Evolutionary conservation across 371 early-diverging fungal species (phyloP).

Genomic region (Dinochytrium kinnereticum): DNA sequence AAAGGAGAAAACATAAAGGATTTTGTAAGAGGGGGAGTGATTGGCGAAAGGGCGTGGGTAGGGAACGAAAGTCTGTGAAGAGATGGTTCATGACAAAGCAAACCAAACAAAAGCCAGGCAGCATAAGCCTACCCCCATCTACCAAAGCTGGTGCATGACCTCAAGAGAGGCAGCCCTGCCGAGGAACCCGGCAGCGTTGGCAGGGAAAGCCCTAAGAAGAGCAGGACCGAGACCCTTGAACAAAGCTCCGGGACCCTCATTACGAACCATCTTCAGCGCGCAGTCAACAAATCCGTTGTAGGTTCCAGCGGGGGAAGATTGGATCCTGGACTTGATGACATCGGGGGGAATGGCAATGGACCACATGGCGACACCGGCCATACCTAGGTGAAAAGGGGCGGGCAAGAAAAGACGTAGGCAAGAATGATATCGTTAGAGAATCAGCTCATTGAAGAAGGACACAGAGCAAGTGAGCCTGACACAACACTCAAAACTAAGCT

Average conservation of each 20-base stretch:
- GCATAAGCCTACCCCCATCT: too few species aligned
- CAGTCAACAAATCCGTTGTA: conserved; percentile 85
- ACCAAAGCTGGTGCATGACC: conserved; percentile 72
- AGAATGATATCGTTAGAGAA: too few species aligned
- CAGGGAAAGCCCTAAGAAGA: conserved; percentile 93
- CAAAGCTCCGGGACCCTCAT: conserved; percentile 90
- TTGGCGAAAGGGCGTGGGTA: too few species aligned
- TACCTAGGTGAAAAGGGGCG: conserved; percentile 30
- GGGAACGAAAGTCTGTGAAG: too few species aligned
- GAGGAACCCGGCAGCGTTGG: conserved; percentile 68
- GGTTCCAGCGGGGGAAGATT: conserved; percentile 93
- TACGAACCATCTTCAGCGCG: conserved; percentile 66
- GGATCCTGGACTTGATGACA: conserved; percentile 96
- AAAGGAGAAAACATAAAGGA: too few species aligned
- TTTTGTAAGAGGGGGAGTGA: too few species aligned
- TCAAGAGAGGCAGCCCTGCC: conserved; percentile 72
- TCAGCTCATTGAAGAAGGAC: too few species aligned
- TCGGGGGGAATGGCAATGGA: conserved; percentile 89
- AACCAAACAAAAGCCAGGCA: too few species aligned
- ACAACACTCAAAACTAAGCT: not conserved
- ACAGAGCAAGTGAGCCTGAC: too few species aligned
- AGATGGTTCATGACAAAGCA: too few species aligned
- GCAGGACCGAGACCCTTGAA: conserved; percentile 97
- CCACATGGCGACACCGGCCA: conserved; percentile 88
- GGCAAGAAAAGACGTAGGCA: too few species aligned